Percentiles rank a stretch among this genome's conserved stretches.
Conservation (phyloP, 805 yeast species). For the Candida corydali region DNA sequence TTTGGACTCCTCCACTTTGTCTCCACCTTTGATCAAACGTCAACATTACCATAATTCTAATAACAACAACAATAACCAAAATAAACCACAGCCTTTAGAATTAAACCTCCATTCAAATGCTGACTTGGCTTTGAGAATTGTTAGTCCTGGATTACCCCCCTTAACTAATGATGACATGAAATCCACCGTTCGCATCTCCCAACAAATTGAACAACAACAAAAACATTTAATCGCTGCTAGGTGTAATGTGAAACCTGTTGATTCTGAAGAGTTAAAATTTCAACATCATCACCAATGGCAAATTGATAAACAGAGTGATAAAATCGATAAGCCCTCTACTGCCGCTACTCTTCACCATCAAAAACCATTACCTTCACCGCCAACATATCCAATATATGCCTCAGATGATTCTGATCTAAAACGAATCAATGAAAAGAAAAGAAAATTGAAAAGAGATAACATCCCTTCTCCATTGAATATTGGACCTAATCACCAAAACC, state of each 20-base stretch:
- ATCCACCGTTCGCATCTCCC: constrained; percentile 26
- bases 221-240: constrained; percentile 27
- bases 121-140: constrained; percentile 29
- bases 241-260: constrained; percentile 5
- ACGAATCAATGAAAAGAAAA: constrained; percentile 5
- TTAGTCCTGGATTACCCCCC: constrained; percentile 30
- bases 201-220: constrained; percentile 32
- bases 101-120: constrained; percentile 12
- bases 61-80: too few relatives aligned
- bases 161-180: constrained; percentile 27
- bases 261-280: constrained; percentile 5
- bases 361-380: too few relatives aligned
- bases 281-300: not conserved
- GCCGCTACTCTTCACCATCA: too few relatives aligned
- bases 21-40: not conserved
- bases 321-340: too few relatives aligned
- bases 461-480: constrained; percentile 28
- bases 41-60: not conserved
- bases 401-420: constrained; percentile 9
- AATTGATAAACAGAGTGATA: not conserved
- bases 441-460: constrained; percentile 29
- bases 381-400: constrained; percentile 7
- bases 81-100: constrained; percentile 12
- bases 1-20: not conserved
- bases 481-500: constrained; percentile 6